These are phyloP conservation scores for Hanseniaspora taiwanica DNA, from an alignment of 805 yeast species.

Conservation along the genomic window DNA sequence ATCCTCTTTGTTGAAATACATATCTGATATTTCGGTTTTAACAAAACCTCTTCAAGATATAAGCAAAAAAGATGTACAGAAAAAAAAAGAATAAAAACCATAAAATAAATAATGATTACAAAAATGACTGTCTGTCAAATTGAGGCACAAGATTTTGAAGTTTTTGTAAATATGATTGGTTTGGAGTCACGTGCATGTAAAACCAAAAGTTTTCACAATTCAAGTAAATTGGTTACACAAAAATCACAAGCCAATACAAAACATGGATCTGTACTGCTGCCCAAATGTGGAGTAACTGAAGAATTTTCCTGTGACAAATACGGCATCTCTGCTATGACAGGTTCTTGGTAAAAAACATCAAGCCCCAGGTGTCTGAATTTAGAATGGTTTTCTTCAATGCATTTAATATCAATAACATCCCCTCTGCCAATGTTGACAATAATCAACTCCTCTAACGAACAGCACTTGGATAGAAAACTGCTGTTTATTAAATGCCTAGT, in stretches of 20 bases:
- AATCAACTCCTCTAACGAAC: conserved; percentile 26
- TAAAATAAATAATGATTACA: no score
- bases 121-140: no score
- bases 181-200: conserved; percentile 15
- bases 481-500: conserved; percentile 37
- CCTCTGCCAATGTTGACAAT: conserved; percentile 54
- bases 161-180: conserved; percentile 11
- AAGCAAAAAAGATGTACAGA: no score
- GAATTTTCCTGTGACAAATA: conserved; percentile 15
- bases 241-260: conserved; percentile 30
- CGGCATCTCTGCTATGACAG: conserved; percentile 14
- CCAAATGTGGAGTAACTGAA: conserved; percentile 48
- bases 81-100: no score
- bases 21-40: no score
- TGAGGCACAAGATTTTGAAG: no score
- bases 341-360: conserved; percentile 50
- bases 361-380: conserved; percentile 42
- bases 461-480: conserved; percentile 26
- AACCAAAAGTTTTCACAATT: conserved; percentile 32
- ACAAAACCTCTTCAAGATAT: no score
- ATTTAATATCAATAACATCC: conserved; percentile 36
- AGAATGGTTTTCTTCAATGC: conserved; percentile 31
- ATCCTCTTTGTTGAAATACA: no score
- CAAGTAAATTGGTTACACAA: no score
- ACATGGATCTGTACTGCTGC: conserved; percentile 39